phyloP scores from a whole-genome alignment of 495 filamentous ascomycete species.

The Trypethelium eluteriae region DNA sequence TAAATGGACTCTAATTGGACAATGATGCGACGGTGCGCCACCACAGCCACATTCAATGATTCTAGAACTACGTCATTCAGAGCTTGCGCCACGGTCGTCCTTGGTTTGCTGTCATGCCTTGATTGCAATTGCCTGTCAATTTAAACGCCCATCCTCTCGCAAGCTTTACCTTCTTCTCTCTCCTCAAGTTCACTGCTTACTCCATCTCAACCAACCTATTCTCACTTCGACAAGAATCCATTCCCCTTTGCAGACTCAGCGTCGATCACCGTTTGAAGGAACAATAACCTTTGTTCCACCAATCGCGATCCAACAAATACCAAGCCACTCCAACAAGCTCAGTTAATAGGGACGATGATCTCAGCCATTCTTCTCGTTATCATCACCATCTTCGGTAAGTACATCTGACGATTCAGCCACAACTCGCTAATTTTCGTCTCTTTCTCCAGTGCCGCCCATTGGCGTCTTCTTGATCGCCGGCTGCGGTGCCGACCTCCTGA shows the following conservation, averaged over 20 bases:
- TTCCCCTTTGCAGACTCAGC: background rate
- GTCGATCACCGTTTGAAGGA: background rate
- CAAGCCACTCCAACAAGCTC: background rate
- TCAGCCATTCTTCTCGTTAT: conserved; percentile 44
- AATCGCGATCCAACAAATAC: background rate
- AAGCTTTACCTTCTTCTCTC: background rate
- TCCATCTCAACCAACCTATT: background rate
- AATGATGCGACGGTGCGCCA: background rate
- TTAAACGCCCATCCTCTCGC: background rate
- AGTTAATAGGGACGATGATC: conserved; percentile 27
- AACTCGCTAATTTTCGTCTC: conserved; percentile 4
- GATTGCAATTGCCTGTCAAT: background rate
- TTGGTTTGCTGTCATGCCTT: background rate
- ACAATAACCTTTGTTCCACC: background rate
- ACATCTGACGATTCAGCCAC: background rate
- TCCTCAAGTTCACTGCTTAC: background rate
- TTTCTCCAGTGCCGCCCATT: conserved; percentile 51
- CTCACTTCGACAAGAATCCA: background rate
- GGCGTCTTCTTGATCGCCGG: conserved; percentile 57
- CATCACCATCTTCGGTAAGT: conserved; percentile 53
- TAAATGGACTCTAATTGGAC: too few species aligned
- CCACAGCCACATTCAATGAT: conserved; percentile 2
- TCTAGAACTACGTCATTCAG: background rate
- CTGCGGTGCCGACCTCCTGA: conserved; percentile 55
- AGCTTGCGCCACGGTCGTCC: conserved; percentile 2